These are phyloP conservation scores for Boletus calvinii DNA, from an alignment of 1,284 basidiomycete genomes.

Conservation along the genomic window DNA sequence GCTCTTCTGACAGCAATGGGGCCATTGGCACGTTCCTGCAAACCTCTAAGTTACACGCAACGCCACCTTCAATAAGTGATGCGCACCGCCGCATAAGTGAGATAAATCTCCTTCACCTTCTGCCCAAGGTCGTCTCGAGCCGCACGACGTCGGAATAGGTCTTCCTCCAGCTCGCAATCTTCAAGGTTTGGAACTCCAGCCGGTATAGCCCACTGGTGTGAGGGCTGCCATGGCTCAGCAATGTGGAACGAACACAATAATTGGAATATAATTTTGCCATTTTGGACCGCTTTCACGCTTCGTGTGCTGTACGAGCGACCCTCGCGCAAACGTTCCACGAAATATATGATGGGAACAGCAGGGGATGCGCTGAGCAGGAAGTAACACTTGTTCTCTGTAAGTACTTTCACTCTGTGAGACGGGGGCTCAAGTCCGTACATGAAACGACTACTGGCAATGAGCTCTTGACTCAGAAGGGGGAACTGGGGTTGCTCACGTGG, in stretches of 20 bases:
- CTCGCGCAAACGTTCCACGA: slow-evolving; percentile 83
- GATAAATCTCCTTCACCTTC: slow-evolving; percentile 32
- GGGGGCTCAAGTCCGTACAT: slow-evolving; percentile 49
- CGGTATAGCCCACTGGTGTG: slow-evolving; percentile 65
- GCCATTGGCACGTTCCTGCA: slow-evolving; percentile 64
- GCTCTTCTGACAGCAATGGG: slow-evolving; percentile 68
- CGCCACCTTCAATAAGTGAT: background rate
- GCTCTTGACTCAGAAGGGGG: background rate
- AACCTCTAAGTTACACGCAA: background rate
- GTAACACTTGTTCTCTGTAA: slow-evolving; percentile 57
- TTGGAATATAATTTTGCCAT: slow-evolving; percentile 76
- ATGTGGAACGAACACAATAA: slow-evolving; percentile 85
- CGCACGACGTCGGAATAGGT: slow-evolving; percentile 39
- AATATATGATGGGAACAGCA: slow-evolving; percentile 78
- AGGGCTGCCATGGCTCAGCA: slow-evolving; percentile 74
- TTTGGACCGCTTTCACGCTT: slow-evolving; percentile 72
- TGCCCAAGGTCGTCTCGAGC: slow-evolving; percentile 37
- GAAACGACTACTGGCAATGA: slow-evolving; percentile 54
- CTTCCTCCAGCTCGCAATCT: slow-evolving; percentile 63
- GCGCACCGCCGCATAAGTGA: slow-evolving; percentile 45
- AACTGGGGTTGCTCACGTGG: slow-evolving; percentile 50
- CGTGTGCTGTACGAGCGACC: slow-evolving; percentile 74
- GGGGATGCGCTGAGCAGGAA: slow-evolving; percentile 80
- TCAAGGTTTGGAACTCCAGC: slow-evolving; percentile 55
- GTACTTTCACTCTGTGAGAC: background rate